These are phyloP conservation scores for Echria macrotheca DNA, from an alignment of 495 filamentous ascomycete species.

Conservation along the genomic window DNA sequence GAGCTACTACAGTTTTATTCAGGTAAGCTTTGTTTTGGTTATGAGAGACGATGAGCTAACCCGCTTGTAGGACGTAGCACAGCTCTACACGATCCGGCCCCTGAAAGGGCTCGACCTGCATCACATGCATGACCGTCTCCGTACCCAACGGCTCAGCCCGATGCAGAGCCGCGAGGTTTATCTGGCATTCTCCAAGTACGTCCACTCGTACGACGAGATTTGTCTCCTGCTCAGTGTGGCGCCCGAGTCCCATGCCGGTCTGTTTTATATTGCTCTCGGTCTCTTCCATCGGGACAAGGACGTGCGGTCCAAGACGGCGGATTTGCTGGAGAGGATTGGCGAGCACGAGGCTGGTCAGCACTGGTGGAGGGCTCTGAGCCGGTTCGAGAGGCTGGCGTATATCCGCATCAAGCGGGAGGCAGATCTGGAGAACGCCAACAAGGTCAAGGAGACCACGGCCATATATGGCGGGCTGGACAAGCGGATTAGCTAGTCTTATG, in stretches of 20 bases:
- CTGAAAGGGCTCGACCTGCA: conserved; percentile 80
- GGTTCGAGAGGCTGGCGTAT: conserved; percentile 82
- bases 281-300: conserved; percentile 85
- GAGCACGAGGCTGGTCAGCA: conserved; percentile 86
- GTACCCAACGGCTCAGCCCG: conserved; percentile 66
- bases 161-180: conserved; percentile 74
- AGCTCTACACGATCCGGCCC: conserved; percentile 61
- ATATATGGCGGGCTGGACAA: conserved; percentile 7
- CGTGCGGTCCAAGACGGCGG: conserved; percentile 71
- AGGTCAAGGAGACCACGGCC: conserved; percentile 13
- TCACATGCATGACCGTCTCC: conserved; percentile 87
- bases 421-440: conserved; percentile 38
- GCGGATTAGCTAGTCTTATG: conserved; percentile 9
- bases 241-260: conserved; percentile 78
- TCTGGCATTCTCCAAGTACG: conserved; percentile 65
- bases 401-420: conserved; percentile 62
- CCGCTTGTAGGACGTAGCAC: conserved; percentile 51
- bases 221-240: conserved; percentile 81
- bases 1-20: conserved; percentile 91
- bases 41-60: conserved; percentile 5
- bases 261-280: conserved; percentile 88
- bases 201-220: conserved; percentile 80
- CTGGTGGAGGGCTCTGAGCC: conserved; percentile 81
- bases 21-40: conserved; percentile 43
- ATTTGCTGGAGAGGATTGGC: conserved; percentile 74